A percentile compares a stretch with the other conserved stretches of the same genome.
Evolutionary conservation across 2,329 filamentous ascomycete genomes (phyloP).

Genomic region (Sclerotinia spermophila): DNA sequence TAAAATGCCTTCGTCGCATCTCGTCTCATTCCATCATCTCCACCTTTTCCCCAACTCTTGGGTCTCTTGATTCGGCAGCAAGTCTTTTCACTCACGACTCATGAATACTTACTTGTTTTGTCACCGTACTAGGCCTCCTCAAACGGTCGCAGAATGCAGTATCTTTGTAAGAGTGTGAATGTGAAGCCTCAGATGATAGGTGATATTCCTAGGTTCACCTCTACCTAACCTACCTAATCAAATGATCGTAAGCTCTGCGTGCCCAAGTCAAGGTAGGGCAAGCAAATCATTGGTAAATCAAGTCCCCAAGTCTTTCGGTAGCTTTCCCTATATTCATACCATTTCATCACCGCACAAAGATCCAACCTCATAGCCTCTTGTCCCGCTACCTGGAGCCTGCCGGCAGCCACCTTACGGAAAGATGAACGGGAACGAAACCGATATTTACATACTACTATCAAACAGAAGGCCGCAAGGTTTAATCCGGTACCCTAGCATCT

Average conservation of each 20-base stretch:
- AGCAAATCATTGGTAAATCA: slow-evolving; percentile 1
- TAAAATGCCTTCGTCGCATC: background rate
- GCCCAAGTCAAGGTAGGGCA: slow-evolving; percentile 24
- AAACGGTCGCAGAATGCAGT: slow-evolving; percentile 19
- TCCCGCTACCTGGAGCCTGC: slow-evolving; percentile 32
- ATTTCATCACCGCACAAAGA: background rate
- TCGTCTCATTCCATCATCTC: slow-evolving; percentile 1
- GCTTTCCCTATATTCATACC: slow-evolving; percentile 3
- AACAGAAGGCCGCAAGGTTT: slow-evolving; percentile 13
- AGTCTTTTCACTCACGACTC: background rate
- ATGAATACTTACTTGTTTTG: slow-evolving; percentile 14
- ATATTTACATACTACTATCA: background rate
- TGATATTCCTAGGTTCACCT: slow-evolving; percentile 17
- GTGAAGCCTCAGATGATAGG: slow-evolving; percentile 24
- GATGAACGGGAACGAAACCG: slow-evolving; percentile 5
- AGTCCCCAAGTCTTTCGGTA: background rate
- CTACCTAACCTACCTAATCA: slow-evolving; percentile 25
- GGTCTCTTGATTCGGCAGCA: background rate
- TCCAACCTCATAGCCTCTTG: slow-evolving; percentile 25
- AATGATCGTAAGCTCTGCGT: slow-evolving; percentile 21
- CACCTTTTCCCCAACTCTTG: slow-evolving; percentile 1
- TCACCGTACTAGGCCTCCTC: slow-evolving; percentile 10
- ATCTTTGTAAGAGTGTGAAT: slow-evolving; percentile 18
- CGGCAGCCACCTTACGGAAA: slow-evolving; percentile 21
- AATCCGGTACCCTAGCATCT: slow-evolving; percentile 1